phyloP scores from a whole-genome alignment of 208 protist genomes.

The Sergeia podlipaevii region DNA sequence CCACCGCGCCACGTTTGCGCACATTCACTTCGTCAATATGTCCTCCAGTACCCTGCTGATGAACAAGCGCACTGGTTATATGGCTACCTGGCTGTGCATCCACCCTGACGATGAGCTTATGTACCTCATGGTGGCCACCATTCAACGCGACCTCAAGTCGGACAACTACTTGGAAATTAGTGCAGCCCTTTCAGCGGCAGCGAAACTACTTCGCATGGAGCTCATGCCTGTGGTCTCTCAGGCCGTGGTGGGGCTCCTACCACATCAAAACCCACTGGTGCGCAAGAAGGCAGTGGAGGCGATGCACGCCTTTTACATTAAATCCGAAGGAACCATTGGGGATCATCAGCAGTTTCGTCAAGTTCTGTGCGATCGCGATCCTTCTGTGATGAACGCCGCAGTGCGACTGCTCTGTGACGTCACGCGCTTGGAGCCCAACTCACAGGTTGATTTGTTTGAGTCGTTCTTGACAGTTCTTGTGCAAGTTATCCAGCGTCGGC shows the following conservation, averaged over 20 bases:
- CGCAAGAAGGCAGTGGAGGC: conserved; percentile 92
- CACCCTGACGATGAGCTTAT: conserved; percentile 88
- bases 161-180: conserved; percentile 89
- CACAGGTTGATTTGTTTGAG: conserved; percentile 82
- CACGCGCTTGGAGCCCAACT: conserved; percentile 20
- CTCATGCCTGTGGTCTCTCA: conserved; percentile 82
- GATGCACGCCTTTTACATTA: conserved; percentile 85
- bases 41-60: conserved; percentile 51
- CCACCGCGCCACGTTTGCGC: conserved; percentile 82
- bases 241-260: conserved; percentile 56
- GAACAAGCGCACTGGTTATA: conserved; percentile 91
- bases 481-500: conserved; percentile 88
- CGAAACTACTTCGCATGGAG: conserved; percentile 81
- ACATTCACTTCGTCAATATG: conserved; percentile 97
- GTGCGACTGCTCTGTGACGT: conserved; percentile 84
- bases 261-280: conserved; percentile 64
- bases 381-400: conserved; percentile 94
- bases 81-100: conserved; percentile 86
- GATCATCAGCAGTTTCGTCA: conserved; percentile 54
- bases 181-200: conserved; percentile 87
- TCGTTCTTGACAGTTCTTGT: conserved; percentile 93
- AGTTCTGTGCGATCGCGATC: conserved; percentile 93
- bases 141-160: conserved; percentile 92
- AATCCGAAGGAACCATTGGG: conserved; percentile 22
- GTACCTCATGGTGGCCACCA: conserved; percentile 92